Evolutionary conservation across 2,329 filamentous ascomycete genomes (phyloP).

Genomic region (Penicillium sp.): DNA sequence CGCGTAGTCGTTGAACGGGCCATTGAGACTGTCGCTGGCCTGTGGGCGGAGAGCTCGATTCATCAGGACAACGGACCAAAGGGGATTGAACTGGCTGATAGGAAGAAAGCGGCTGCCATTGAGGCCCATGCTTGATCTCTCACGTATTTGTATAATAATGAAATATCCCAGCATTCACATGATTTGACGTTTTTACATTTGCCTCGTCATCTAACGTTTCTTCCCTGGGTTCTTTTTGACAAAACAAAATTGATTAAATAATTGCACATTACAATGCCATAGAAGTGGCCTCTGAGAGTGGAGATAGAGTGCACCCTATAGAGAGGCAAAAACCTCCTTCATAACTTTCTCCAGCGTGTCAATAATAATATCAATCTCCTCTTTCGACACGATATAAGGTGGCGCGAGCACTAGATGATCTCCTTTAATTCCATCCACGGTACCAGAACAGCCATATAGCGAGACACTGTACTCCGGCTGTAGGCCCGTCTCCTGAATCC

Average conservation of each 20-base stretch:
- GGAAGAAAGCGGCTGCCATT: slow-evolving; percentile 23
- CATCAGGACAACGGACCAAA: slow-evolving; percentile 19
- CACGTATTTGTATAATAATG: slow-evolving; percentile 1
- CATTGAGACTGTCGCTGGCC: slow-evolving; percentile 78
- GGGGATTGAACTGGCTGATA: slow-evolving; percentile 16
- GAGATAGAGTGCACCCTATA: not conserved
- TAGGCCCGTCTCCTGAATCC: slow-evolving; percentile 52
- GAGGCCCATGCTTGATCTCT: slow-evolving; percentile 25
- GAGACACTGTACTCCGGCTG: slow-evolving; percentile 50
- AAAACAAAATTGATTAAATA: not conserved
- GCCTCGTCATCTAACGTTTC: not conserved
- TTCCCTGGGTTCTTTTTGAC: not conserved
- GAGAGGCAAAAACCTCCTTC: slow-evolving; percentile 45
- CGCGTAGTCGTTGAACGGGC: slow-evolving; percentile 85
- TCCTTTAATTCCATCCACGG: slow-evolving; percentile 57
- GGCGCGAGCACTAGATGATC: slow-evolving; percentile 71
- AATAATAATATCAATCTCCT: slow-evolving; percentile 58
- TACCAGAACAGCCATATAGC: slow-evolving; percentile 64
- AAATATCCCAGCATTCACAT: not conserved
- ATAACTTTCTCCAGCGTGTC: slow-evolving; percentile 53
- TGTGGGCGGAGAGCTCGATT: slow-evolving; percentile 47
- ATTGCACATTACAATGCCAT: not conserved
- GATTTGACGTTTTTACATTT: not conserved
- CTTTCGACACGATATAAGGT: slow-evolving; percentile 61
- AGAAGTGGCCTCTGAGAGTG: not conserved